Evolutionary conservation across 352 stramenopile genomes (phyloP), one percentile per base, ranked within the genome.

Genomic region (Phytophthora ohioensis): DNA sequence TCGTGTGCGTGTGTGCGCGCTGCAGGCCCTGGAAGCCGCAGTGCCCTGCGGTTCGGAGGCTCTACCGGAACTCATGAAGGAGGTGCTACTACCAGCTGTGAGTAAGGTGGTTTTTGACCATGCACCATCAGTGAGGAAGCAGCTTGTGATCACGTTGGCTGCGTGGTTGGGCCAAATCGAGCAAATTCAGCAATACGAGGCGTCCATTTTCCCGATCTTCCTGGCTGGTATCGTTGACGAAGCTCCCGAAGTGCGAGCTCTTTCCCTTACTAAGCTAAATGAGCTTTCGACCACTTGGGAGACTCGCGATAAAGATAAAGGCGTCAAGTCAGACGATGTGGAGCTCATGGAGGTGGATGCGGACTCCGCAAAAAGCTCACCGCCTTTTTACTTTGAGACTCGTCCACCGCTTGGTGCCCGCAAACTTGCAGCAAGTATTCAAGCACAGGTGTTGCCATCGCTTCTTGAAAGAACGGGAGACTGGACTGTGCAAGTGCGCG

Each of bases 401-500:
- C 81, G 84, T 13, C 85, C 85, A 12, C 81, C 78, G 0, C 45
- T 76, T 47, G 84, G 80, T 13, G 82, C 71, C 17, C 80, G 84
- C 12, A 79, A 80, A 38, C 57, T 94, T 41, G 83, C 83, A 13
- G 48, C 45, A 35, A 91, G 76, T 42, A 67, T 93, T 21, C 71
- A 80, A 38, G 57, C 62, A 3, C 69, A 91, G 10, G 66, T 93
- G 9, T 54, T 94, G 12, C 79, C 85, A 11, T 36, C 64, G 11
- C 69, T 96, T 12, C 66, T 96, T 7, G 85, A 93, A 41, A 90
- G 88, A 75, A 90, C 81, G 2, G 73, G 69, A 54, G 88, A 96
- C 66, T 96, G 88, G 88, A 96, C 85, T 75, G 78, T 91, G 5
- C 82, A 91, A 78, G 84, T 89, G 7, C 82, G 87, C 5, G 87